Base-by-base conservation (phyloP, 257 asterid genomes). In the Solanum acaule region DNA sequence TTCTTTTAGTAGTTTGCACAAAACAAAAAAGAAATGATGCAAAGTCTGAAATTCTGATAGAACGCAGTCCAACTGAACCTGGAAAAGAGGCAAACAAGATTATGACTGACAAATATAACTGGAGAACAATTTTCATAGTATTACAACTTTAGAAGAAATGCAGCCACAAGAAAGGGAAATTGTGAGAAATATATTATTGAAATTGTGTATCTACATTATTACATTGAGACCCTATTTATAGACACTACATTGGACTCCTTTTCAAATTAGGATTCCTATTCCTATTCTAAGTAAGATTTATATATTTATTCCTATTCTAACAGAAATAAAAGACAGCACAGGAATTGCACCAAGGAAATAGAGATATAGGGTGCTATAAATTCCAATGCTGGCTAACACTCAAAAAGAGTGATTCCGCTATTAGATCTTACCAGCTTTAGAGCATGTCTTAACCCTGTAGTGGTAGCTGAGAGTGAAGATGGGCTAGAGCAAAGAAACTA, bases 1-100 rank as follows among this genome's bases (percentile, higher is more conserved):
- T 90, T 96, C 98, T 94, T 93, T 96, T 67, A 97, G 93, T 90
- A 96, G 89, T 92, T 97, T 97, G 93, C 95, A 95, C 68, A 96
- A 90, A 90, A 96, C 92, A 90, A 97, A 97, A 95, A 97, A 95
- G 89, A 97, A 95, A 90, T 97, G 98, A 90, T 95, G 99, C 83
- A 96, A 93, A 70, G 89, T 93, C 89, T 92, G 96, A 90, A 96
- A 96, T 92, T 95, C 93, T 63, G 89, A 91, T 44, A 93, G 94
- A 88, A 94, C 97, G 81, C 93, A 92, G 86, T 97, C 96, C 95
- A 94, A 88, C 84, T 92, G 96, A 88, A 94, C 96, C 99, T 97
- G 98, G 83, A 86, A 61, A 89, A 59, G 13, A 83, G 56, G 22
- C 44, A 87, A 86, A 40, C 68, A 49, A 40, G 23, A 81, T 29